These are phyloP conservation scores for Solanum neorickii DNA, from an alignment of 257 asterid species.

Conservation along the genomic window DNA sequence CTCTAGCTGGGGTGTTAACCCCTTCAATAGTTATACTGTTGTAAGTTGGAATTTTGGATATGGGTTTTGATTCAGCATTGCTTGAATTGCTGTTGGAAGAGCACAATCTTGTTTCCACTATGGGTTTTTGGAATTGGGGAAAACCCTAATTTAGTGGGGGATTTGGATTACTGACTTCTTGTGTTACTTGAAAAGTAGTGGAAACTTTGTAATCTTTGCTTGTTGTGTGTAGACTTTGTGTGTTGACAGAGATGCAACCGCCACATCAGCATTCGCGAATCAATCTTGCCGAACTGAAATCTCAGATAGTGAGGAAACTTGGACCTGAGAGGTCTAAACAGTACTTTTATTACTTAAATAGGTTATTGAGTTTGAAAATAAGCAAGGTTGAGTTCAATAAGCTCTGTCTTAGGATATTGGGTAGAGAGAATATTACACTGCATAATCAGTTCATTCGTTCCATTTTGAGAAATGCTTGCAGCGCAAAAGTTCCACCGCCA, in stretches of 20 bases:
- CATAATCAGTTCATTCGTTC: conserved; percentile 79
- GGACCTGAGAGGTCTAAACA: conserved; percentile 74
- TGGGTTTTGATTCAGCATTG: conserved; percentile 34
- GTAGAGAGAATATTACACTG: conserved; percentile 66
- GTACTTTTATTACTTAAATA: conserved; percentile 61
- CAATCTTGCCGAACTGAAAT: conserved; percentile 65
- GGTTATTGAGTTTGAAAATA: conserved; percentile 59
- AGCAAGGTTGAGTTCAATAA: conserved; percentile 69
- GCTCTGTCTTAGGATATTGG: conserved; percentile 55
- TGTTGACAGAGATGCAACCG: conserved; percentile 58
- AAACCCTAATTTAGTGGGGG: conserved; percentile 36
- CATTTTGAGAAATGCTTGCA: conserved; percentile 55
- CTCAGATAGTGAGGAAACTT: conserved; percentile 59
- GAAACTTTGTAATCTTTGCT: conserved; percentile 1
- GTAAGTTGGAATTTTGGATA: conserved; percentile 25
- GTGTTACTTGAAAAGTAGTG: conserved; percentile 2
- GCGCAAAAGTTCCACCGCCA: conserved; percentile 52
- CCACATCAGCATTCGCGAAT: conserved; percentile 69
- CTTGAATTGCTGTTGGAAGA: conserved; percentile 26
- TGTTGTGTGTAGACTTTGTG: conserved; percentile 40
- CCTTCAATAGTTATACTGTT: conserved; percentile 14
- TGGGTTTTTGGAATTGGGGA: conserved; percentile 37
- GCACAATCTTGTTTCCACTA: conserved; percentile 27
- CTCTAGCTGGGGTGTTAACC: conserved; percentile 29
- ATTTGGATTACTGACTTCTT: conserved; percentile 4